A percentile compares a stretch with the other conserved stretches of the same genome.
Conservation (phyloP, 257 asterid species). For the Catharanthus roseus region DNA sequence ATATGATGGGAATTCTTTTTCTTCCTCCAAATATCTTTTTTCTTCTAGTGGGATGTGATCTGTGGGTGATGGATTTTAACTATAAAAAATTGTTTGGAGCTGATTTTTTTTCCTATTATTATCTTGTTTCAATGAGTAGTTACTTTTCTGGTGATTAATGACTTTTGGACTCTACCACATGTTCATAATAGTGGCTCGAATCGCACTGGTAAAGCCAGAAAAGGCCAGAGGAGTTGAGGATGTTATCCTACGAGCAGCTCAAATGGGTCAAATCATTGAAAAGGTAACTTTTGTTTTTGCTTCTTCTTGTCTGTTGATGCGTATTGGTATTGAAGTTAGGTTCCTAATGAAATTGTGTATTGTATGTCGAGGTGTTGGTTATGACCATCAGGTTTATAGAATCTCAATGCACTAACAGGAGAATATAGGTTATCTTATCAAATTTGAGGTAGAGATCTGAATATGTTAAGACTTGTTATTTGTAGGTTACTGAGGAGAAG, state of each 20-base stretch:
- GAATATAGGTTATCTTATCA: background rate
- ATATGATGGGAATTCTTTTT: background rate
- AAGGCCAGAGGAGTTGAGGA: constrained; percentile 99
- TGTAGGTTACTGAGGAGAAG: constrained; percentile 85
- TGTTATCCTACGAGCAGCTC: constrained; percentile 82
- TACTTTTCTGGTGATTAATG: background rate
- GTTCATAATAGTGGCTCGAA: constrained; percentile 77
- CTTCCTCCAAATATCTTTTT: background rate
- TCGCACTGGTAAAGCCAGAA: constrained; percentile 93
- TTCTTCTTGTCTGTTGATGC: background rate
- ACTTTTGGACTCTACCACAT: background rate
- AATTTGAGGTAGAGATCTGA: background rate
- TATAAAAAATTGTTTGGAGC: background rate
- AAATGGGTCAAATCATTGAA: constrained; percentile 76
- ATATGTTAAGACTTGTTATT: background rate
- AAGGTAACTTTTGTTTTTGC: constrained; percentile 40
- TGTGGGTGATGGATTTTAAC: background rate
- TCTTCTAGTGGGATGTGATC: background rate
- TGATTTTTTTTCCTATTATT: too few relatives aligned
- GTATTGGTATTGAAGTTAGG: background rate
- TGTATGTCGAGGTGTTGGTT: background rate
- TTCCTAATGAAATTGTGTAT: background rate
- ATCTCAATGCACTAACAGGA: background rate
- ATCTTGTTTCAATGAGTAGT: background rate
- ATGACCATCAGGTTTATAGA: background rate